Percentiles rank a stretch among this genome's conserved stretches.
Evolutionary conservation across 2,329 filamentous ascomycete species (phyloP).

Genomic region (Amesomyces nigricolor): DNA sequence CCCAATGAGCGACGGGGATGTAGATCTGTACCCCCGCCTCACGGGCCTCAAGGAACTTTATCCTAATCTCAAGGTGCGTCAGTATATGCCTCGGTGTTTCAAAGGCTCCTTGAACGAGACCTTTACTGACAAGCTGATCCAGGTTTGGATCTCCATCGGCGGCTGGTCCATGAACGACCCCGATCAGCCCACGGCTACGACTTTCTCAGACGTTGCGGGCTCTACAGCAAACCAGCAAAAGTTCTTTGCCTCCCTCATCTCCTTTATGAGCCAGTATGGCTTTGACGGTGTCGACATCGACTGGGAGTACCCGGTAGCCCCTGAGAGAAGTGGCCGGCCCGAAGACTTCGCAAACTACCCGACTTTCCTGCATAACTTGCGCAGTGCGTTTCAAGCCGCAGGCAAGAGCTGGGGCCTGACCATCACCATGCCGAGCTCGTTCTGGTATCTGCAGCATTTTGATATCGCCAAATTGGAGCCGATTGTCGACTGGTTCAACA

Average conservation of each 20-base stretch:
- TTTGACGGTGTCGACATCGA: conserved; percentile 7
- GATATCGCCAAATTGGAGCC: conserved; percentile 20
- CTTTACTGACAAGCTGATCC: too few species aligned
- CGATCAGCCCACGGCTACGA: background rate
- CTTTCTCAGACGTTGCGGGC: background rate
- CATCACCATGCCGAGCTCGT: conserved; percentile 17
- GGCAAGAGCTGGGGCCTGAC: conserved; percentile 2
- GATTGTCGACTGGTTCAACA: conserved; percentile 38
- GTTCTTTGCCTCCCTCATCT: background rate
- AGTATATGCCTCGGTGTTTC: too few species aligned
- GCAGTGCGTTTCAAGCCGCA: conserved; percentile 1
- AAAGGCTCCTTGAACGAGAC: too few species aligned
- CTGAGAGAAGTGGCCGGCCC: background rate
- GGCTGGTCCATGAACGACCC: conserved; percentile 7
- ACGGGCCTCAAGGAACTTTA: background rate
- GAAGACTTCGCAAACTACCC: conserved; percentile 1
- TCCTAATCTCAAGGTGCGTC: background rate
- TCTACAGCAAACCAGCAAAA: background rate
- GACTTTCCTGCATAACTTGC: background rate
- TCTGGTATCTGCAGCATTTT: conserved; percentile 30
- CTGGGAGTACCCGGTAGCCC: conserved; percentile 8
- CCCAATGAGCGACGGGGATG: conserved; percentile 1
- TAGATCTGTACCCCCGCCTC: background rate
- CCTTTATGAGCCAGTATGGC: background rate
- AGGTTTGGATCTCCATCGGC: conserved; percentile 5